Percentiles rank a stretch among this genome's conserved stretches.
These are phyloP conservation scores for Inonotus obliquus DNA, from an alignment of 1,284 basidiomycete genomes.

Conservation along the genomic window DNA sequence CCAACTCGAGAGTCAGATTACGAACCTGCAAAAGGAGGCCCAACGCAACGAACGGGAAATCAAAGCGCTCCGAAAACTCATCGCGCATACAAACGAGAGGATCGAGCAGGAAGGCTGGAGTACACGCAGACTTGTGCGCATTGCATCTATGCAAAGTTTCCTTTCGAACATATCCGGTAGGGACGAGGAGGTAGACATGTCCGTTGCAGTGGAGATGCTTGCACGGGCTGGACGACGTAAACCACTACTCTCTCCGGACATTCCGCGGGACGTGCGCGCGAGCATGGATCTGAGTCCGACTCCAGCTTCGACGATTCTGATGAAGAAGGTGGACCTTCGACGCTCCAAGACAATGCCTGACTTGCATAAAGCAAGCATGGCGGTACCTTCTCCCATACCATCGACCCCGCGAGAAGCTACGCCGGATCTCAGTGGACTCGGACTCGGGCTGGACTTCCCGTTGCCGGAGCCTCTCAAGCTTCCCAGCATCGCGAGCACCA, in stretches of 20 bases:
- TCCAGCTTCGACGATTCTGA: background rate
- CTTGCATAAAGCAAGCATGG: background rate
- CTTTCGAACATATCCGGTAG: conserved; percentile 5
- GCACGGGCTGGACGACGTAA: conserved; percentile 5
- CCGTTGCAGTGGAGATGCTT: conserved; percentile 11
- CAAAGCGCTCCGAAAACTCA: conserved; percentile 44
- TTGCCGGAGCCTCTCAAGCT: conserved; percentile 16
- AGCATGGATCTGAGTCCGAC: conserved; percentile 13
- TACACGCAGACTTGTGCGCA: background rate
- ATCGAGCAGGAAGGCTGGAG: conserved; percentile 1
- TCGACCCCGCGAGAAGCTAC: background rate
- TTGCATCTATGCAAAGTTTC: conserved; percentile 16
- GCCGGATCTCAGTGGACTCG: conserved; percentile 15
- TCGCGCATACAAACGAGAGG: conserved; percentile 20
- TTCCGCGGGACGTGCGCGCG: background rate
- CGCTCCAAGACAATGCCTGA: conserved; percentile 19
- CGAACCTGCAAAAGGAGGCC: conserved; percentile 38
- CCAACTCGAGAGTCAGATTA: conserved; percentile 35
- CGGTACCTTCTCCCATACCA: background rate
- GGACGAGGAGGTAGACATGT: conserved; percentile 13
- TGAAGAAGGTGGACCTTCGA: conserved; percentile 7
- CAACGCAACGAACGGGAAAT: conserved; percentile 42
- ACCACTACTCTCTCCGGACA: background rate
- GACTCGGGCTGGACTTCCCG: conserved; percentile 18
- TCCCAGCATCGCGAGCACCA: conserved; percentile 14